These are phyloP conservation scores for Dothidotthia symphoricarpi DNA, from an alignment of 2,329 filamentous ascomycete genomes.

Conservation along the genomic window DNA sequence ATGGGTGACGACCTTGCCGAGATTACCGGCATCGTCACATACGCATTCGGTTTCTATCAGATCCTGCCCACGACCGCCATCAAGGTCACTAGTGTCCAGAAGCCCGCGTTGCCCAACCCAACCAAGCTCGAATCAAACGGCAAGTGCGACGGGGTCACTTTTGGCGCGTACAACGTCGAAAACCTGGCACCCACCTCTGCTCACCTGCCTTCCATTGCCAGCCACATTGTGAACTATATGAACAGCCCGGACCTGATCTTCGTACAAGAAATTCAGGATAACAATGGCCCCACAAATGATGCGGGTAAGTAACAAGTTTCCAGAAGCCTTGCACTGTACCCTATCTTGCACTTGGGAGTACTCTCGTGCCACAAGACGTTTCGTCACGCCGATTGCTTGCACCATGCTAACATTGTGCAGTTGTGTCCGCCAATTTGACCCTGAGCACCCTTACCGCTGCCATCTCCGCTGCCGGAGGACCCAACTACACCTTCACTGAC, in stretches of 20 bases:
- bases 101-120: constrained; percentile 50
- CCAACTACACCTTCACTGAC: constrained; percentile 59
- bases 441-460: constrained; percentile 56
- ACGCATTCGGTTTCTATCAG: constrained; percentile 67
- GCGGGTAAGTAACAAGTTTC: constrained; percentile 47
- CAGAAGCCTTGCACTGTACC: background rate
- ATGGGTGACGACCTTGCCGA: constrained; percentile 65
- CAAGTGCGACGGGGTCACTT: constrained; percentile 60
- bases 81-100: constrained; percentile 47
- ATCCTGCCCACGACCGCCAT: constrained; percentile 64
- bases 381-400: constrained; percentile 4
- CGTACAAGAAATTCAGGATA: constrained; percentile 69
- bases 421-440: constrained; percentile 58
- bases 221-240: constrained; percentile 64
- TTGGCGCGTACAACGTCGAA: constrained; percentile 69
- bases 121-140: constrained; percentile 56
- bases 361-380: background rate
- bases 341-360: no score
- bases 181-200: constrained; percentile 60
- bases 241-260: constrained; percentile 65
- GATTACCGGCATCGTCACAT: constrained; percentile 66
- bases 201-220: constrained; percentile 59
- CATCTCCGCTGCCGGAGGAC: constrained; percentile 52
- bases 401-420: constrained; percentile 9
- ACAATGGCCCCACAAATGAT: constrained; percentile 61